These are phyloP conservation scores for Drechslera avenae DNA, from an alignment of 2,329 filamentous ascomycete species.

Conservation along the genomic window DNA sequence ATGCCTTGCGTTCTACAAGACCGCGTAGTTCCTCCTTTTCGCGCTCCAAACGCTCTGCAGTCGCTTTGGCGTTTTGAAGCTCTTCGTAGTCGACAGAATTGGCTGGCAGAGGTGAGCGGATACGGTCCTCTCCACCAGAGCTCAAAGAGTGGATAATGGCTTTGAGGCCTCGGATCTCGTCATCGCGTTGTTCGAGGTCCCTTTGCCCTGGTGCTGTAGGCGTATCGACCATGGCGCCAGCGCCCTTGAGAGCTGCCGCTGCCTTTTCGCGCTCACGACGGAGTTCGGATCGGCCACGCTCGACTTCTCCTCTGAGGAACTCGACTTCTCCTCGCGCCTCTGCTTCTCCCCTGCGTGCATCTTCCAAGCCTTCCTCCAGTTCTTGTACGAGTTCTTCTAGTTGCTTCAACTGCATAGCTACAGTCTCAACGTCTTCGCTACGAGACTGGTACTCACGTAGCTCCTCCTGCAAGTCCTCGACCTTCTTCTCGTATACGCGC, in stretches of 20 bases:
- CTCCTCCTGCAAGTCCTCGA: conserved; percentile 83
- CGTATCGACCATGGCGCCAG: conserved; percentile 53
- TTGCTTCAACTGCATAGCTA: conserved; percentile 90
- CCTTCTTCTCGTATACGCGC: conserved; percentile 91
- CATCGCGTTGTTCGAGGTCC: conserved; percentile 91
- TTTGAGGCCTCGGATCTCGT: conserved; percentile 95
- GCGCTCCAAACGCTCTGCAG: conserved; percentile 73
- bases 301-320: conserved; percentile 91
- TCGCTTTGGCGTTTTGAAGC: conserved; percentile 62
- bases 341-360: conserved; percentile 89
- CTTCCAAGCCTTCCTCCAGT: conserved; percentile 93
- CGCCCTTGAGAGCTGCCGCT: conserved; percentile 63
- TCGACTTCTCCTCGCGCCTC: conserved; percentile 96
- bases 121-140: conserved; percentile 60
- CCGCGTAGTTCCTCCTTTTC: conserved; percentile 79
- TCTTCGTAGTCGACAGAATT: conserved; percentile 50
- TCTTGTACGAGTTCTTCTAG: conserved; percentile 96
- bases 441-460: conserved; percentile 81
- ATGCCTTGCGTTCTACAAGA: conserved; percentile 72
- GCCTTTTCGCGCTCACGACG: conserved; percentile 86
- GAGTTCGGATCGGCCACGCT: conserved; percentile 85
- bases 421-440: conserved; percentile 86
- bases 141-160: conserved; percentile 97
- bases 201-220: conserved; percentile 58
- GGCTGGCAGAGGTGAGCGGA: conserved; percentile 37